Evolutionary conservation across 495 filamentous ascomycete genomes (phyloP).

Genomic region (Tuber melanosporum): DNA sequence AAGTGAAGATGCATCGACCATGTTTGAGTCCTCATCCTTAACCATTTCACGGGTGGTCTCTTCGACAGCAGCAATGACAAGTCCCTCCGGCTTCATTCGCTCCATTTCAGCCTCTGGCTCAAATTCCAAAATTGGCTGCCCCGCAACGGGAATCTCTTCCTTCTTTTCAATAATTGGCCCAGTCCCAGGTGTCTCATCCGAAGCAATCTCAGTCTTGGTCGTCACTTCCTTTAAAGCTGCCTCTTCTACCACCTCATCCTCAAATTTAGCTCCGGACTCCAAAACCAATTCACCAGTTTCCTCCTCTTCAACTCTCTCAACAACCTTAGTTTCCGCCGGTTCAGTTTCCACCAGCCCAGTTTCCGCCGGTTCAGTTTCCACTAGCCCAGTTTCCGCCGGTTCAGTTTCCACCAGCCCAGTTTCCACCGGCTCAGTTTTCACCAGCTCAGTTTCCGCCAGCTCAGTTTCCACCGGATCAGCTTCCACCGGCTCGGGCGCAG

Average conservation of each 20-base stretch:
- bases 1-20: constrained; percentile 14
- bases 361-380: no score
- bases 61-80: not conserved
- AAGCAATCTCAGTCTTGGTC: constrained; percentile 4
- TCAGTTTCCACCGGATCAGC: not conserved
- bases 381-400: not conserved
- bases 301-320: not conserved
- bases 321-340: not conserved
- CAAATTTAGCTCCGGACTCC: not conserved
- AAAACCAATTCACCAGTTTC: not conserved
- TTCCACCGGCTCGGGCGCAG: not conserved
- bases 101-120: constrained; percentile 12
- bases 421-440: not conserved
- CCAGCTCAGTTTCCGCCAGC: not conserved
- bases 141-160: constrained; percentile 12
- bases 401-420: not conserved
- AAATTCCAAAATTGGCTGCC: constrained; percentile 14
- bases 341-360: not conserved
- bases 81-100: not conserved
- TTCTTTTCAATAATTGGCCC: not conserved
- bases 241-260: constrained; percentile 9
- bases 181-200: constrained; percentile 18
- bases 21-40: constrained; percentile 17
- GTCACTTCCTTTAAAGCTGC: not conserved
- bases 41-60: not conserved